Evolutionary conservation across 2,329 filamentous ascomycete genomes (phyloP), one percentile per base, ranked within the genome.

Genomic region (Exserohilum rostratum): DNA sequence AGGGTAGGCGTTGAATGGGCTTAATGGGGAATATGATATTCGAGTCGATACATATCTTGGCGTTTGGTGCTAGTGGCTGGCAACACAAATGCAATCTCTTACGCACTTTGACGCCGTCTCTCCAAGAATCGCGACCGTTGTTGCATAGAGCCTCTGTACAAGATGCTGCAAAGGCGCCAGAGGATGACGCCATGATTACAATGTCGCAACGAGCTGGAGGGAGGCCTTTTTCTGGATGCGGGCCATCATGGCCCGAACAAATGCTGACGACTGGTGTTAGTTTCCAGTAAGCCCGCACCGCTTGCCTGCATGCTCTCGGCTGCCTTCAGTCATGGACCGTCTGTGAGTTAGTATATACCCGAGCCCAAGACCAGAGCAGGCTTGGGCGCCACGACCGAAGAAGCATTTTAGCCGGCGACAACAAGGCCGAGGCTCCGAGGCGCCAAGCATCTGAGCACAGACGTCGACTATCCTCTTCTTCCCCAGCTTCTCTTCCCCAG

Each of bases 351-450:
- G n/a, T n/a, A n/a, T n/a, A n/a, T n/a, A n/a, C 20, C 6, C 29
- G 11, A 42, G 27, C 15, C n/a, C 18, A 39, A 40, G 38, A 33
- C 13, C 34, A 18, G 29, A 42, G 9, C 39, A 29, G 10, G 15
- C 33, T 54, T 42, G 35, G 50, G 50, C 50, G 50, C 45, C 50
- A 53, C 49, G n/a, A 34, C 51, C 3, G 6, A 49, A 50, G 33
- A 44, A 45, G 51, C 39, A 44, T 9, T 50, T 50, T 50, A 53
- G 46, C 51, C 51, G 51, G 38, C 18, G 18, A 38, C 17, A 27
- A 40, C 15, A 20, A 20, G 46, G 39, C 39, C 31, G 38, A 43
- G 20, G 38, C 12, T 25, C 27, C 12, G 30, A 34, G 17, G 12
- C 35, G 42, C 25, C 37, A 30, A 46, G n/a, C n/a, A n/a, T n/a